A percentile compares a stretch with the other conserved stretches of the same genome.
phyloP scores from a whole-genome alignment of 257 asterid species.

The Cinchona pubescens region DNA sequence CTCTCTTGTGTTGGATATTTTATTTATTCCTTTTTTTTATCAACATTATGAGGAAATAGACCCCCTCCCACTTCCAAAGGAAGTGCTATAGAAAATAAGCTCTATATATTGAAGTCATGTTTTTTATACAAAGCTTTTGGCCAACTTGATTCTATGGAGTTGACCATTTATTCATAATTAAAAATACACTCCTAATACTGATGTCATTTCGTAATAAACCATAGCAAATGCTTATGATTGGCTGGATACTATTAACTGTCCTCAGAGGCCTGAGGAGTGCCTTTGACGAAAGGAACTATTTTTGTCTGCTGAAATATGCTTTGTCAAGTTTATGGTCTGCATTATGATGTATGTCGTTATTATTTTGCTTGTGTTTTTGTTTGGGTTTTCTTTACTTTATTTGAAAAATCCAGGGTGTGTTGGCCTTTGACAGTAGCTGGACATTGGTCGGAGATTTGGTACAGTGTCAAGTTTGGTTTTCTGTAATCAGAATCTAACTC shows the following conservation, averaged over 20 bases:
- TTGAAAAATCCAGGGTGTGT: neutral
- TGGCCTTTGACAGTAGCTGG: neutral
- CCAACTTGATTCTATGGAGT: neutral
- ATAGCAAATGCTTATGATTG: neutral
- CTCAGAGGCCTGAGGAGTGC: no score
- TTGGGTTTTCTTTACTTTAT: neutral
- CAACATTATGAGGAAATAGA: no score
- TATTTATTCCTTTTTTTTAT: no score
- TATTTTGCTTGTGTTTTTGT: neutral
- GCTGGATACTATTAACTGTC: neutral
- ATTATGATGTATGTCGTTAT: neutral
- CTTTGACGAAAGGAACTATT: neutral
- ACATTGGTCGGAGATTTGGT: no score
- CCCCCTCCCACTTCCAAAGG: no score
- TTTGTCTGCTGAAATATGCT: neutral
- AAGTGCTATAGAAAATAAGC: no score
- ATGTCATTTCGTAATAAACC: neutral
- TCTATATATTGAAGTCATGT: no score
- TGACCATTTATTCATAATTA: neutral
- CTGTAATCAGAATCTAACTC: no score
- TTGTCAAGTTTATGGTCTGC: no score
- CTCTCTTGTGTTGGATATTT: no score
- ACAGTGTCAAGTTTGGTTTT: no score
- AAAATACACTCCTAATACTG: neutral
- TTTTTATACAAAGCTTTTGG: no score